Conservation (phyloP, 148 eudicot species). For the Silene latifolia region DNA sequence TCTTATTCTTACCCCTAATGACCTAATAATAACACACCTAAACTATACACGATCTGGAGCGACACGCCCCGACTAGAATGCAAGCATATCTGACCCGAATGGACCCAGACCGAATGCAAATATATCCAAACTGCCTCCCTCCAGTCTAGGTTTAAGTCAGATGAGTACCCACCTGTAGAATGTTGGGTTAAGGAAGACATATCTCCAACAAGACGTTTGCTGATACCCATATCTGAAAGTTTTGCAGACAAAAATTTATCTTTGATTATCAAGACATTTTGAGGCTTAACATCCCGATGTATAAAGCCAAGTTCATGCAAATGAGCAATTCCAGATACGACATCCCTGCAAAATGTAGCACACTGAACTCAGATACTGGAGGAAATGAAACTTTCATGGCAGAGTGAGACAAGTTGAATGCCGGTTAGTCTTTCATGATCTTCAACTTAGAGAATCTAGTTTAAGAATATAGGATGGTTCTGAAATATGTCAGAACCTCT, state of each 20-base stretch:
- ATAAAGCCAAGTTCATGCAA: conserved; percentile 85
- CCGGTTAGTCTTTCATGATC: background rate
- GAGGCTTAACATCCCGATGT: conserved; percentile 93
- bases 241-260: conserved; percentile 61
- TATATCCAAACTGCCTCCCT: too few relatives aligned
- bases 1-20: background rate
- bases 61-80: background rate
- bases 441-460: background rate
- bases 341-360: conserved; percentile 48
- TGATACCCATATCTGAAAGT: conserved; percentile 97
- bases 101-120: too few relatives aligned
- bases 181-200: conserved; percentile 78
- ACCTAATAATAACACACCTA: background rate
- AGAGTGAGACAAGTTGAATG: background rate
- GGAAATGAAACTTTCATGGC: background rate
- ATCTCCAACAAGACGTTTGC: conserved; percentile 79
- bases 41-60: background rate
- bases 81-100: too few relatives aligned
- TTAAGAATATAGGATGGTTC: background rate
- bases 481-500: background rate
- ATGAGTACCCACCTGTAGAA: conserved; percentile 70
- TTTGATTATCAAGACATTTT: conserved; percentile 77
- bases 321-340: conserved; percentile 81
- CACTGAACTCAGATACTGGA: background rate
- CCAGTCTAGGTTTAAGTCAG: background rate